Conservation (phyloP, 768 basidiomycete genomes). For the Leucocoprinus birnbaumii region DNA sequence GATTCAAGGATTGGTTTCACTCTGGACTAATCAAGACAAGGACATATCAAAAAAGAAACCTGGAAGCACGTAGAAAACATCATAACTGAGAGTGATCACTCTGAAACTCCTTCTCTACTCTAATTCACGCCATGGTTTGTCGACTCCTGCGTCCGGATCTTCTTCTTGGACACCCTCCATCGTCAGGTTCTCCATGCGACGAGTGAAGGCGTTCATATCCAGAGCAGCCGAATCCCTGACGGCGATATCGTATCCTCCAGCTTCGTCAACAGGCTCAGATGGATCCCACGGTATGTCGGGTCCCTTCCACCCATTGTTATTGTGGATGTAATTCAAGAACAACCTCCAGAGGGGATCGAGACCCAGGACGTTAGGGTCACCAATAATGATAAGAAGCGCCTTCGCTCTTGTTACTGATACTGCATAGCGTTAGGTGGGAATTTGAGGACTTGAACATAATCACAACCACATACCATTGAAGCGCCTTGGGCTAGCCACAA, state of each 20-base stretch:
- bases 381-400: constrained; percentile 56
- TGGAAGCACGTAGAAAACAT: too few relatives aligned
- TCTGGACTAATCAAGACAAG: too few relatives aligned
- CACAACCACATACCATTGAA: constrained; percentile 50
- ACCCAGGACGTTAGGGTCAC: constrained; percentile 55
- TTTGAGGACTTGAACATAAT: neutral
- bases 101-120: too few relatives aligned
- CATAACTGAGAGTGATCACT: too few relatives aligned
- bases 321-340: constrained; percentile 57
- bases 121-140: constrained; percentile 38
- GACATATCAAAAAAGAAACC: too few relatives aligned
- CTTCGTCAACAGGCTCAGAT: constrained; percentile 27
- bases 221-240: constrained; percentile 25
- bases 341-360: constrained; percentile 62
- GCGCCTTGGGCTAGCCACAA: constrained; percentile 53
- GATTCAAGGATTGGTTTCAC: too few relatives aligned
- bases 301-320: constrained; percentile 54
- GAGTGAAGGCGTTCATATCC: constrained; percentile 40
- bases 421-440: constrained; percentile 15
- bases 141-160: constrained; percentile 31
- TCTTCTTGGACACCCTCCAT: constrained; percentile 23
- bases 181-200: constrained; percentile 30
- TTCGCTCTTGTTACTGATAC: constrained; percentile 63
- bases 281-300: constrained; percentile 50
- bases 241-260: constrained; percentile 37